Percentiles rank a stretch among this genome's conserved stretches.
phyloP scores from a whole-genome alignment of 2,329 filamentous ascomycete species.

The Colletotrichum echinochloae region DNA sequence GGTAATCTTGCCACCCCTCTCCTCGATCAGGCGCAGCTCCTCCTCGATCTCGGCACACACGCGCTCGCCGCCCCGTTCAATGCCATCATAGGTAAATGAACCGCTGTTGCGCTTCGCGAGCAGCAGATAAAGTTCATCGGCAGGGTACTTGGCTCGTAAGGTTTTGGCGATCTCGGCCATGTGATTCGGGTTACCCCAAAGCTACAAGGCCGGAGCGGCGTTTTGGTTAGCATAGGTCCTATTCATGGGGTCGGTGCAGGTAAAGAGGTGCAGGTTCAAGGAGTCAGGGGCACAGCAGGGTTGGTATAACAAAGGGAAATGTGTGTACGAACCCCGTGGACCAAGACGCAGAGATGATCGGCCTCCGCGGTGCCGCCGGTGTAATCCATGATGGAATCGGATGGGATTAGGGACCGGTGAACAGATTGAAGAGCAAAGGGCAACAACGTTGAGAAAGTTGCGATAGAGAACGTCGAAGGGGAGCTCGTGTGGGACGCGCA shows the following conservation, averaged over 20 bases:
- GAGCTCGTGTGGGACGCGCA: slow-evolving; percentile 28
- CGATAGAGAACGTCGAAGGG: slow-evolving; percentile 21
- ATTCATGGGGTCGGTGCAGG: slow-evolving; percentile 43
- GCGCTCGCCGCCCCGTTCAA: slow-evolving; percentile 75
- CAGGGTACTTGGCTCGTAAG: slow-evolving; percentile 70
- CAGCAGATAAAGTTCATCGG: slow-evolving; percentile 76
- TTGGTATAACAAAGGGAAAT: not conserved
- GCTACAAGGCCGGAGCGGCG: slow-evolving; percentile 53
- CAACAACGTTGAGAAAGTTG: slow-evolving; percentile 36
- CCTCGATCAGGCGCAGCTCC: slow-evolving; percentile 67
- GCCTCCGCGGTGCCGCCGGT: slow-evolving; percentile 66
- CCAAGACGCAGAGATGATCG: slow-evolving; percentile 80
- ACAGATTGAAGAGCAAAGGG: slow-evolving; percentile 50
- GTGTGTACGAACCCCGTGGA: slow-evolving; percentile 74
- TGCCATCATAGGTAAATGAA: slow-evolving; percentile 78
- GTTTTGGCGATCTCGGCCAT: slow-evolving; percentile 75
- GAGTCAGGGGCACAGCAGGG: slow-evolving; percentile 21
- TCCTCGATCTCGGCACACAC: slow-evolving; percentile 76
- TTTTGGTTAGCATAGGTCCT: slow-evolving; percentile 43
- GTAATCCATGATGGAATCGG: slow-evolving; percentile 56
- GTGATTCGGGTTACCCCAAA: slow-evolving; percentile 85
- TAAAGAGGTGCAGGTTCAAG: not conserved
- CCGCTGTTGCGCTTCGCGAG: slow-evolving; percentile 80
- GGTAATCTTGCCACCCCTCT: slow-evolving; percentile 75
- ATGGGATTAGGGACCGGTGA: slow-evolving; percentile 50